phyloP scores from a whole-genome alignment of 2,329 filamentous ascomycete genomes.

The Colletotrichum cereale region DNA sequence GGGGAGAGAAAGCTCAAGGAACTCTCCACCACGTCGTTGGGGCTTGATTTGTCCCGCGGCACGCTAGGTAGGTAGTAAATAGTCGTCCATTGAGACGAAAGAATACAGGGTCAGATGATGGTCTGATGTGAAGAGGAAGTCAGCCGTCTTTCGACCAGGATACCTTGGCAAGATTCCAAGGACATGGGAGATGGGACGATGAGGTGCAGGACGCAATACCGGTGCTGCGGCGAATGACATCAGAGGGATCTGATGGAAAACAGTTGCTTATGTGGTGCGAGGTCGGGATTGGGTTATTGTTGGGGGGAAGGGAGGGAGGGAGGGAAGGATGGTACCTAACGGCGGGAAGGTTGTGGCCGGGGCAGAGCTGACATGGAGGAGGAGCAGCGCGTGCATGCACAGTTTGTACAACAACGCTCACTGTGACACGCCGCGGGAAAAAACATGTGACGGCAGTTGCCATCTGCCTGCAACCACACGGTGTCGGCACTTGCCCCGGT shows the following conservation, averaged over 20 bases:
- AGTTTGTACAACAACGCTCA: not conserved
- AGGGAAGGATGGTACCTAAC: not conserved
- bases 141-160: conserved; percentile 13
- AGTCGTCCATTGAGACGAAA: conserved; percentile 22
- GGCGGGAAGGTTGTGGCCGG: not conserved
- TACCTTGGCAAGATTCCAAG: conserved; percentile 22
- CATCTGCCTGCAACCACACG: not conserved
- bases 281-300: conserved; percentile 35
- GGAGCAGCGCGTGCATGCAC: not conserved
- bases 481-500: conserved; percentile 4
- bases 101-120: conserved; percentile 5
- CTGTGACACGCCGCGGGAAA: not conserved
- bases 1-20: not conserved
- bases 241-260: not conserved
- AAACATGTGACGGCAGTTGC: not conserved
- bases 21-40: conserved; percentile 1
- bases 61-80: not conserved
- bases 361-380: conserved; percentile 11
- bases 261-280: conserved; percentile 5
- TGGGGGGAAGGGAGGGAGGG: too few species aligned
- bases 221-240: conserved; percentile 17
- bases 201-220: conserved; percentile 16
- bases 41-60: conserved; percentile 2
- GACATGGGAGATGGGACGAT: conserved; percentile 33
- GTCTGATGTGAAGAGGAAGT: conserved; percentile 29